These are phyloP conservation scores for Cymbidium sinense DNA, from an alignment of 106 monocot species.

Conservation along the genomic window DNA sequence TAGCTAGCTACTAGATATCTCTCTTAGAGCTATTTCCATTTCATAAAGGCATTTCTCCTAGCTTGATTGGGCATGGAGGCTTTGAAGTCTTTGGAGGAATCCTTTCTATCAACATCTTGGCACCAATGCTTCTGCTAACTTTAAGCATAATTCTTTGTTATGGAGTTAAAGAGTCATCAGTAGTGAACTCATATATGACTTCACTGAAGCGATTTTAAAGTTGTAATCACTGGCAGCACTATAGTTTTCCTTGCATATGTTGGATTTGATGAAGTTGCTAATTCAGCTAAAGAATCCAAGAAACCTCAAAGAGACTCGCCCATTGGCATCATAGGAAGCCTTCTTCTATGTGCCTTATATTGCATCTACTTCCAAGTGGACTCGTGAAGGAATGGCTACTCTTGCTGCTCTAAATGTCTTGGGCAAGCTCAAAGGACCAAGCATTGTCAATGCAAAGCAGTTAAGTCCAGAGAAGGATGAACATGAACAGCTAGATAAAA, in stretches of 20 bases:
- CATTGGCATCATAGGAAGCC: slow-evolving; percentile 88
- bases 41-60: slow-evolving; percentile 68
- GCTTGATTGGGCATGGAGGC: slow-evolving; percentile 87
- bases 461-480: too few relatives aligned
- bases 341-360: slow-evolving; percentile 60
- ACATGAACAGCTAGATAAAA: too few relatives aligned
- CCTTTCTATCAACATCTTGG: slow-evolving; percentile 81
- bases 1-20: slow-evolving; percentile 79
- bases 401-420: too few relatives aligned
- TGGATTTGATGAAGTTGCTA: slow-evolving; percentile 98
- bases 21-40: slow-evolving; percentile 75
- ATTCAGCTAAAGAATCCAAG: slow-evolving; percentile 96
- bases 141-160: slow-evolving; percentile 75
- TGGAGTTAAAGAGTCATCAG: slow-evolving; percentile 86
- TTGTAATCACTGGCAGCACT: slow-evolving; percentile 86
- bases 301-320: slow-evolving; percentile 96
- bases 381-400: too few relatives aligned
- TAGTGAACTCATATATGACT: slow-evolving; percentile 83
- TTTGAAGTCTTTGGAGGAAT: slow-evolving; percentile 76
- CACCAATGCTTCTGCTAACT: slow-evolving; percentile 66
- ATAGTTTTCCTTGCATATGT: slow-evolving; percentile 97
- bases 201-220: slow-evolving; percentile 79
- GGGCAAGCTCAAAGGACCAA: too few relatives aligned
- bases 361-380: slow-evolving; percentile 84
- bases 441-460: too few relatives aligned